Evolutionary conservation across 2,329 filamentous ascomycete species (phyloP).

Genomic region (Colletotrichum trifolii): DNA sequence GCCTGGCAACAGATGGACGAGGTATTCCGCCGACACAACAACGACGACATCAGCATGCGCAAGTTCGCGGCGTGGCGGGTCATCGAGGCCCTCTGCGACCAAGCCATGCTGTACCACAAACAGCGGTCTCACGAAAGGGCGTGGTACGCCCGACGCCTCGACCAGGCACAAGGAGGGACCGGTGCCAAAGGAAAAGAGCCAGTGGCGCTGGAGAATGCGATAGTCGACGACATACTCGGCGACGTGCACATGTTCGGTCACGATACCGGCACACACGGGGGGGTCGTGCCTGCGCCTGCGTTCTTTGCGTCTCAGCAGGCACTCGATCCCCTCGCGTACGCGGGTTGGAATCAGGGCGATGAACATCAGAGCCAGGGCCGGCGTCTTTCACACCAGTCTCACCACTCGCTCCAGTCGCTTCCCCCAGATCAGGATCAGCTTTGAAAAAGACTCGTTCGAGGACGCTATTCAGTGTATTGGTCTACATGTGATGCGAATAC

Average conservation of each 20-base stretch:
- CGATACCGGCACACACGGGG: slow-evolving; percentile 8
- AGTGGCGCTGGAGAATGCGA: slow-evolving; percentile 19
- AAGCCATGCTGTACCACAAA: slow-evolving; percentile 37
- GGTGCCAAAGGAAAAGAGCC: background rate
- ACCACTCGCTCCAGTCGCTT: background rate
- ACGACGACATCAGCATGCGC: slow-evolving; percentile 35
- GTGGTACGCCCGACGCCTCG: slow-evolving; percentile 39
- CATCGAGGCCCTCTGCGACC: slow-evolving; percentile 37
- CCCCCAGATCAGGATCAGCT: background rate
- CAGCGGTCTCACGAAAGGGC: slow-evolving; percentile 36
- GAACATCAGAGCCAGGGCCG: background rate
- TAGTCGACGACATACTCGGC: slow-evolving; percentile 30
- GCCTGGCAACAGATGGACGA: slow-evolving; percentile 38
- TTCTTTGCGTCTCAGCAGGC: slow-evolving; percentile 15
- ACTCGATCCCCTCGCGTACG: slow-evolving; percentile 5
- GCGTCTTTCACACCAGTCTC: background rate
- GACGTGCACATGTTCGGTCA: slow-evolving; percentile 36
- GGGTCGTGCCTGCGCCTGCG: background rate
- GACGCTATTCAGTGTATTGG: no score
- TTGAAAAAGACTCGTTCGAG: no score
- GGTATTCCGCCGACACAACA: slow-evolving; percentile 36
- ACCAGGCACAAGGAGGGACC: slow-evolving; percentile 16
- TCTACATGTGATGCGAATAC: no score
- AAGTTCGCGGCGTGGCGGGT: slow-evolving; percentile 36
- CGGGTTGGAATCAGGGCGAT: background rate